Evolutionary conservation across 1,284 basidiomycete species (phyloP), one percentile per base, ranked within the genome.

Genomic region (Fomitopsis betulina): DNA sequence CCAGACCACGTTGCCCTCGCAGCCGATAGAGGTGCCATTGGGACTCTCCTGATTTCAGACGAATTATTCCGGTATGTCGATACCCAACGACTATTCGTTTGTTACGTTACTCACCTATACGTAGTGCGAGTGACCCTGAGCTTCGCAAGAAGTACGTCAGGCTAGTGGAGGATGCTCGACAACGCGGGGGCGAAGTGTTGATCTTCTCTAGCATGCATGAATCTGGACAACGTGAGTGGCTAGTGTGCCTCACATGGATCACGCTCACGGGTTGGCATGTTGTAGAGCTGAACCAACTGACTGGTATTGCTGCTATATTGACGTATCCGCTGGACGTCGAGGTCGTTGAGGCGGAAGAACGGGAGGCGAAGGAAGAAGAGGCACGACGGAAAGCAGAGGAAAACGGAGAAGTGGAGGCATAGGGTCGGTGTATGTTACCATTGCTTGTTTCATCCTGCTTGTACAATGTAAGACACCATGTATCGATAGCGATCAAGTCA

Each of bases 171-270:
- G 86, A 86, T 42, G 94, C 98, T 17, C 86, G 91, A 62, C 81
- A 86, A 52, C 93, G 91, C 63, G 94, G 95, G 32, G 97, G 89
- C 39, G 94, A 98, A 70, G 94, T 95, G 5, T 78, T 98, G 49
- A 95, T 98, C 64, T 99, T 99, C 73, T 97, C 94, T 7, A 96
- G 93, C 67, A 98, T 99, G 96, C 97, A 99, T 72, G 96, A 99
- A 73, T 94, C 92, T 27, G 97, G 97, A 25, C 93, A 96, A 79
- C 93, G 93, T 94, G 68, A 69, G 90, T 78, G 19, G 32, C 43
- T 42, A 42, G 15, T 19, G 39, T 30, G 25, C 27, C 30, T 55
- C 35, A 49, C 51, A 42, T 43, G 15, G 23, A 8, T 17, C 23
- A 15, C 15, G 9, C 25, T 47, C 10, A 47, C 35, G 50, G 40